Conservation (phyloP, 176 grass and related monocot genomes). For the Guadua angustifolia region DNA sequence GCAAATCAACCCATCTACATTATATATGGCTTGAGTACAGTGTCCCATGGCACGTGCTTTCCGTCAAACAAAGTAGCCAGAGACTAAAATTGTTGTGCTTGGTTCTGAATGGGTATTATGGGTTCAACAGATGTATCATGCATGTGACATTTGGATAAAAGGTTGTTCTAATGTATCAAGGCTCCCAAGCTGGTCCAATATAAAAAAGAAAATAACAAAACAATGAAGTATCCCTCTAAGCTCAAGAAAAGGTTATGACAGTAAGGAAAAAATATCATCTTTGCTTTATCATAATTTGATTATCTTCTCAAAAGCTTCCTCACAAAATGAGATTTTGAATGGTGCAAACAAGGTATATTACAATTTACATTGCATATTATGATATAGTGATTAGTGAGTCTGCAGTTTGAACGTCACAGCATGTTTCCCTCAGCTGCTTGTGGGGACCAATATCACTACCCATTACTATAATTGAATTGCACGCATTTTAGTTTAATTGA, state of each 20-base stretch:
- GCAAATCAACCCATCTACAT: neutral
- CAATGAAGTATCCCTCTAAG: neutral
- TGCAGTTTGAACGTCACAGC: neutral
- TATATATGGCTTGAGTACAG: neutral
- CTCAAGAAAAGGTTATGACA: conserved; percentile 16
- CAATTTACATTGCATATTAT: conserved; percentile 9
- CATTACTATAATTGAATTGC: conserved; percentile 8
- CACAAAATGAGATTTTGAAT: neutral
- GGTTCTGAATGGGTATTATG: neutral
- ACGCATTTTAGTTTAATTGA: neutral
- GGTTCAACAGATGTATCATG: neutral
- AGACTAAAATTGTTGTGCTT: neutral
- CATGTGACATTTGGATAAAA: neutral
- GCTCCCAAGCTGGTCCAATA: conserved; percentile 4
- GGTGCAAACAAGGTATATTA: neutral
- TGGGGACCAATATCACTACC: neutral
- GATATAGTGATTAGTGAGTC: neutral
- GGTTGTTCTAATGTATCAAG: neutral
- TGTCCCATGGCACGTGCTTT: neutral
- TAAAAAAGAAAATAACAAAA: neutral
- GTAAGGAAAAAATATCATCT: neutral
- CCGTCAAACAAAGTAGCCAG: neutral
- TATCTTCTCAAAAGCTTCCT: neutral
- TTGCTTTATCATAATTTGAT: neutral
- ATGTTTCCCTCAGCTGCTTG: neutral